Conservation (phyloP, 352 stramenopile genomes). For the Proteromonas lacertae region DNA sequence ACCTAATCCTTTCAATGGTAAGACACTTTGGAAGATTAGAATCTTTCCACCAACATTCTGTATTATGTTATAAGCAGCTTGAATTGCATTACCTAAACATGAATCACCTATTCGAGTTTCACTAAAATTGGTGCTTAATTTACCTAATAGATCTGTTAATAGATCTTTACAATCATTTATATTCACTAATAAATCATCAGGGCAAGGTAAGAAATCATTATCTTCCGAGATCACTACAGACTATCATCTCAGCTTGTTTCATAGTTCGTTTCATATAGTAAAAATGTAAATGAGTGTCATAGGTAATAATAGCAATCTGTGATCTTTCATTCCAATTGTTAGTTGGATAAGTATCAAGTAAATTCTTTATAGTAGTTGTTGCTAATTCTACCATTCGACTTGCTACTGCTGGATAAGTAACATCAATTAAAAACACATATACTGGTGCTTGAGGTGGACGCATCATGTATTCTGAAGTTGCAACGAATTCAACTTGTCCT, state of each 20-base stretch:
- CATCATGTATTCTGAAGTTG: slow-evolving; percentile 45
- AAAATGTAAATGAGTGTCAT: slow-evolving; percentile 43
- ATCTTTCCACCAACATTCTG: slow-evolving; percentile 49
- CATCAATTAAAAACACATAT: slow-evolving; percentile 49
- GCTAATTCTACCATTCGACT: slow-evolving; percentile 26
- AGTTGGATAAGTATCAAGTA: slow-evolving; percentile 17
- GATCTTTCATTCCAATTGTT: neutral
- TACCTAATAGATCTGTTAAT: slow-evolving; percentile 72
- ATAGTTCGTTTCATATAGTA: slow-evolving; percentile 32
- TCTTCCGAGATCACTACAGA: slow-evolving; percentile 44
- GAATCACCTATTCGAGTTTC: slow-evolving; percentile 19
- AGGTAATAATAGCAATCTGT: slow-evolving; percentile 37
- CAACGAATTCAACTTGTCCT: slow-evolving; percentile 33
- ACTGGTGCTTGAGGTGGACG: slow-evolving; percentile 27
- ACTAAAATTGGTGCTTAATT: slow-evolving; percentile 49
- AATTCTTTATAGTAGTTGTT: slow-evolving; percentile 22
- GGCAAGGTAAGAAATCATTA: slow-evolving; percentile 31
- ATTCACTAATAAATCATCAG: slow-evolving; percentile 88
- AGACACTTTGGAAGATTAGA: slow-evolving; percentile 23
- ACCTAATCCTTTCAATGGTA: slow-evolving; percentile 31
- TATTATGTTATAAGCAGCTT: slow-evolving; percentile 84
- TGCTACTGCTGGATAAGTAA: slow-evolving; percentile 22
- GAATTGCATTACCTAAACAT: slow-evolving; percentile 40
- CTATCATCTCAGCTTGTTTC: slow-evolving; percentile 25
- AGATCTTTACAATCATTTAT: slow-evolving; percentile 58